Base-by-base conservation (phyloP, 2,329 filamentous ascomycete genomes). In the Aspergillus flavus region DNA sequence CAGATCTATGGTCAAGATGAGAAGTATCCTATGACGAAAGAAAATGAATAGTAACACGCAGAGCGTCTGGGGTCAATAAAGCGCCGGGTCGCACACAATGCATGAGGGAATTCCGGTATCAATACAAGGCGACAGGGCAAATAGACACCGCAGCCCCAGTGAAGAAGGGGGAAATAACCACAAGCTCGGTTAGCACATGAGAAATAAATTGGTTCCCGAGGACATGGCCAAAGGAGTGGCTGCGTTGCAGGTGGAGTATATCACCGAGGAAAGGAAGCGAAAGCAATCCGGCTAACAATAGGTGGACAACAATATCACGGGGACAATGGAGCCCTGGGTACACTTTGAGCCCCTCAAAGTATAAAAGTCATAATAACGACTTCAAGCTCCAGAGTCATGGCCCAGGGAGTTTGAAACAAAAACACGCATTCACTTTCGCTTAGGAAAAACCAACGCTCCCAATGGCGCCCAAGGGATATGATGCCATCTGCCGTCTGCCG, bases 361-460 rank as follows among this genome's bases (percentile, higher is more conserved):
- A 28, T 28, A 36, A 53, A 34, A 53, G 14, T n/a, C 32, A 55
- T 36, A 36, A 23, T 26, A 36, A 21, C 16, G 19, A 21, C 30
- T 32, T 23, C 23, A 16, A 6, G 23, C 45, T 14, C 28, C 0
- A 32, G 28, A 21, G 16, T n/a, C 16, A 14, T 11, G 1, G 5
- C 23, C 30, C 26, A n/a, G 36, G 28, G 26, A 54, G 58, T 45
- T 34, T 60, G 58, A 60, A 60, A 60, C 48, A 45, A n/a, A 26
- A 34, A 36, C 32, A 34, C 23, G 50, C 30, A 54, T 36, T n/a
- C 14, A 12, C 28, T 54, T 26, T 23, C 6, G 11, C 21, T 23
- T 23, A 19, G 34, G 12, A 14, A 55, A 23, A 26, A 55, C 3
- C 6, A 14, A 55, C 11, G 26, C n/a, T 21, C 32, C 19, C 16